These are phyloP conservation scores for Xylariaceae sp. DNA, from an alignment of 2,329 filamentous ascomycete species.

Conservation along the genomic window DNA sequence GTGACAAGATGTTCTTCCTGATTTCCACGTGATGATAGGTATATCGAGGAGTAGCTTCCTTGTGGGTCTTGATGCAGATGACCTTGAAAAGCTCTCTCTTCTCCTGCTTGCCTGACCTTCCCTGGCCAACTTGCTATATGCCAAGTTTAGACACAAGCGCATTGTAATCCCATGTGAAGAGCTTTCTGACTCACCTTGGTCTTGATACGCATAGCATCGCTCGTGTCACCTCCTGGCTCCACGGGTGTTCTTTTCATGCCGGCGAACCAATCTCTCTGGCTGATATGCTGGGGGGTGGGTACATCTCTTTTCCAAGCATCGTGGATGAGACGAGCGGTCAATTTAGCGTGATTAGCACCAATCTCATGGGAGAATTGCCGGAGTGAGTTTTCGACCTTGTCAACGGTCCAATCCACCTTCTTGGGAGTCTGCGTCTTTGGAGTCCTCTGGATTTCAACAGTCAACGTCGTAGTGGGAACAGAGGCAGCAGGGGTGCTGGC, in stretches of 20 bases:
- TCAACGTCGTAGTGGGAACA: slow-evolving; percentile 15
- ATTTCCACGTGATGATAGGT: slow-evolving; percentile 60
- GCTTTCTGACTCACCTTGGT: slow-evolving; percentile 43
- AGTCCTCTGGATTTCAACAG: slow-evolving; percentile 25
- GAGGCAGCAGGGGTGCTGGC: slow-evolving; percentile 15
- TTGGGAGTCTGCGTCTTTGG: slow-evolving; percentile 34
- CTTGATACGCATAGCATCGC: slow-evolving; percentile 47
- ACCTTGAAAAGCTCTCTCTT: slow-evolving; percentile 43
- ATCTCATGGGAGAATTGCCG: slow-evolving; percentile 42
- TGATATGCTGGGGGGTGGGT: slow-evolving; percentile 38
- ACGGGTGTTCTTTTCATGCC: slow-evolving; percentile 38
- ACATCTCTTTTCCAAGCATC: slow-evolving; percentile 42
- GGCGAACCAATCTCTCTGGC: slow-evolving; percentile 48
- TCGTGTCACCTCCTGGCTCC: slow-evolving; percentile 28
- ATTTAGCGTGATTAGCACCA: slow-evolving; percentile 43
- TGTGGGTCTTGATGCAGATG: slow-evolving; percentile 48
- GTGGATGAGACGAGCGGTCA: slow-evolving; percentile 43
- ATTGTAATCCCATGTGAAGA: no score
- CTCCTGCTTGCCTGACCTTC: slow-evolving; percentile 41
- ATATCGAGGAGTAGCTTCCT: slow-evolving; percentile 55
- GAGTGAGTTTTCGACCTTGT: slow-evolving; percentile 42
- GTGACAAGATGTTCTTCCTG: slow-evolving; percentile 57
- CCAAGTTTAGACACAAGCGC: slow-evolving; percentile 15
- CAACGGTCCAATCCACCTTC: slow-evolving; percentile 41
- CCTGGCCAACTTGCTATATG: slow-evolving; percentile 40